phyloP scores from a whole-genome alignment of 257 asterid genomes.

The Forsythia viridissima region DNA sequence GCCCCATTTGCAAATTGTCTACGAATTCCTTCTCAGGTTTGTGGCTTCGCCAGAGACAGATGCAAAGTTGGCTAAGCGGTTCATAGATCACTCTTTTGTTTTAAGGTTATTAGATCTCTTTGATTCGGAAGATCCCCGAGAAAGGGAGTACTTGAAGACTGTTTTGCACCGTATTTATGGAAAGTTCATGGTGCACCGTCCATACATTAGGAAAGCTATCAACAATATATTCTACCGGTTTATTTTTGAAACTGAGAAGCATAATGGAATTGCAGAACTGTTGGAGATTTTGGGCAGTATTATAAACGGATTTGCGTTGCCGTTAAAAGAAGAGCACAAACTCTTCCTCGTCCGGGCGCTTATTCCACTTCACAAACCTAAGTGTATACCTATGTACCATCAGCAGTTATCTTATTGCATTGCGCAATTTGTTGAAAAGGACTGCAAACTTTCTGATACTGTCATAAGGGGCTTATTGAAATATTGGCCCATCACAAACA shows the following conservation, averaged over 20 bases:
- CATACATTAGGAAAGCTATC: constrained; percentile 1
- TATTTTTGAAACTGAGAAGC: neutral
- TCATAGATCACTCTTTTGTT: neutral
- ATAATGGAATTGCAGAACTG: constrained; percentile 3
- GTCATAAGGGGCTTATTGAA: constrained; percentile 53
- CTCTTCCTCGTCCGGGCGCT: neutral
- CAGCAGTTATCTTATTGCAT: constrained; percentile 64
- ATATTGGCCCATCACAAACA: constrained; percentile 66
- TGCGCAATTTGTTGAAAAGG: constrained; percentile 61
- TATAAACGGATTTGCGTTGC: neutral
- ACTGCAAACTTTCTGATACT: constrained; percentile 60
- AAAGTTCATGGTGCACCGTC: neutral
- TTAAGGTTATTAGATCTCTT: neutral
- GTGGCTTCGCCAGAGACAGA: neutral
- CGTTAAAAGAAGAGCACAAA: neutral
- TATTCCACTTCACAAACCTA: constrained; percentile 6
- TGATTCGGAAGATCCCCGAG: neutral
- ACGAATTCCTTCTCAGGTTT: neutral
- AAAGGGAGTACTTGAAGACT: constrained; percentile 1
- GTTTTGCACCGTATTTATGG: constrained; percentile 6
- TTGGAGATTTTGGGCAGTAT: neutral
- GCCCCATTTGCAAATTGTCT: constrained; percentile 2
- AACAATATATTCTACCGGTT: neutral
- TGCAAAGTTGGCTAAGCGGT: neutral
- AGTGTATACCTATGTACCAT: constrained; percentile 40